phyloP scores from a whole-genome alignment of 148 eudicot genomes.

The Amaranthus palmeri region DNA sequence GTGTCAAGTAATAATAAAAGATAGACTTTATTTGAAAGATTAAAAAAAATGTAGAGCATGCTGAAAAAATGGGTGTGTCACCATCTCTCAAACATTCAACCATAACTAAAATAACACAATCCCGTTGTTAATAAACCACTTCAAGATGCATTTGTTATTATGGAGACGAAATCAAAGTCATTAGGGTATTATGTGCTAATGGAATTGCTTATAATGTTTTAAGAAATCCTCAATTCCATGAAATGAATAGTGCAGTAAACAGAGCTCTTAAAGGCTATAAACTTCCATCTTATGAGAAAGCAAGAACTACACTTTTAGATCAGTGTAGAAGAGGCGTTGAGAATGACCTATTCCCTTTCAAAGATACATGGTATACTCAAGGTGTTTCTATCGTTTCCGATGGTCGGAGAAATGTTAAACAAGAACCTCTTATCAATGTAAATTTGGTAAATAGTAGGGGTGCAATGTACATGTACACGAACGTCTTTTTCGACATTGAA shows the following conservation, averaged over 20 bases:
- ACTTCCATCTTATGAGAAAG: slow-evolving; percentile 15
- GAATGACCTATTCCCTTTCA: neutral
- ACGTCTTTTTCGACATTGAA: neutral
- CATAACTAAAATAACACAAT: too few relatives aligned
- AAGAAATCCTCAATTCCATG: neutral
- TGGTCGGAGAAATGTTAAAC: slow-evolving; percentile 15
- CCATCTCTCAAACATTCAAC: too few relatives aligned
- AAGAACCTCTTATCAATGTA: slow-evolving; percentile 7
- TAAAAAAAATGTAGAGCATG: too few relatives aligned
- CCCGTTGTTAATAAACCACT: too few relatives aligned
- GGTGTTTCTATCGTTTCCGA: slow-evolving; percentile 13
- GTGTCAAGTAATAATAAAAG: too few relatives aligned
- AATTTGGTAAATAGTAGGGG: neutral
- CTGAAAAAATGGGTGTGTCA: too few relatives aligned
- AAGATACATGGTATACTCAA: slow-evolving; percentile 9
- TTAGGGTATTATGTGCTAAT: too few relatives aligned
- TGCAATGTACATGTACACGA: slow-evolving; percentile 10
- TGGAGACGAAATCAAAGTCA: too few relatives aligned
- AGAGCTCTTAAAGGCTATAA: slow-evolving; percentile 16
- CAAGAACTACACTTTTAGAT: slow-evolving; percentile 6
- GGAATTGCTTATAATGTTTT: too few relatives aligned
- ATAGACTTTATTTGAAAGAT: too few relatives aligned
- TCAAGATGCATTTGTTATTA: too few relatives aligned
- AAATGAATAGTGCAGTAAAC: neutral
- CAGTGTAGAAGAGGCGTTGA: neutral